Evolutionary conservation across 148 eudicot species (phyloP), one percentile per base, ranked within the genome.

Genomic region (Persicaria maculosa): DNA sequence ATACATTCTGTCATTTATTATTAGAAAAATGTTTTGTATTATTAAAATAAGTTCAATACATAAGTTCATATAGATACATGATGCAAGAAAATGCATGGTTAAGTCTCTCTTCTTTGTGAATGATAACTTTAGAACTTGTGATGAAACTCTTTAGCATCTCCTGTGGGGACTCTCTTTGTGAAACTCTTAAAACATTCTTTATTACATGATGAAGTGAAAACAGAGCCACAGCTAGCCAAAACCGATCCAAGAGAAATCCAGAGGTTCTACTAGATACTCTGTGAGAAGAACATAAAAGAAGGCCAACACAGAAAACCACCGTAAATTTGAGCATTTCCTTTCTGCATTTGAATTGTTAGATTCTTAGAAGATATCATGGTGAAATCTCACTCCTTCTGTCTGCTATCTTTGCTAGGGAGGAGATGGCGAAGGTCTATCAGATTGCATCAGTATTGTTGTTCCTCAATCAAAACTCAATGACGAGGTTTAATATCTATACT

Each of bases 391-490:
- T 17, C 11, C 54, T 68, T 44, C 19, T 48, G 40, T 22, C 50
- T 57, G 47, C 72, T 79, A 58, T 74, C 72, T 71, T 44, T 77
- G 79, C 25, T 81, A 95, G 99, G 86, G 92, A 92, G 85, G 96
- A 92, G 85, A 92, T 95, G 97, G 92, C 97, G 50, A 92, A 95
- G 83, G 81, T 86, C 55, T 88, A 86, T 84, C 97, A 89, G 81
- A 95, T 92, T 81, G 99, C 99, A 43, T 85, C 89, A 7, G 97
- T 95, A 55, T 97, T 44, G 94, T 95, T 71, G 96, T 95, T n/a
- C 97, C 97, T 44, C 2, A 74, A 74, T 46, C 76, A 78, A 87
- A 84, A 80, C 67, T 92, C 72, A 97, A 90, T 57, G 79, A 74
- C n/a, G 81, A 92, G 99, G 99, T 95, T 76, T 77, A 82, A 72